Conservation (phyloP, 352 stramenopile species). For the Phytophthora kernoviae region DNA sequence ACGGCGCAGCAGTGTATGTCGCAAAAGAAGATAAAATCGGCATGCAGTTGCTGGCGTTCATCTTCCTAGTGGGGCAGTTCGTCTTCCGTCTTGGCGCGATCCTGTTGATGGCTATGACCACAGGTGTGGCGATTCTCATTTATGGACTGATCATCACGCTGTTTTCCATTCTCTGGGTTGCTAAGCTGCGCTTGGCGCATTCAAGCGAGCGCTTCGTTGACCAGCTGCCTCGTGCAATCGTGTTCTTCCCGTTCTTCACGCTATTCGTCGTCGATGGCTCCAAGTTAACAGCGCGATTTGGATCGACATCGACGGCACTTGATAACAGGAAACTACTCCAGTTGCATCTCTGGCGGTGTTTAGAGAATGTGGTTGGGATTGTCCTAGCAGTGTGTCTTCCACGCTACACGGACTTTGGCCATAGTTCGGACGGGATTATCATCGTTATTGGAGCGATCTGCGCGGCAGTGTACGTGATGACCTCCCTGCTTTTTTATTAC, state of each 20-base stretch:
- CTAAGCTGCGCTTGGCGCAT: constrained; percentile 46
- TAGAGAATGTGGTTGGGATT: constrained; percentile 59
- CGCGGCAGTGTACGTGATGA: constrained; percentile 40
- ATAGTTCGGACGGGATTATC: constrained; percentile 44
- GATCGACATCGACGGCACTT: constrained; percentile 41
- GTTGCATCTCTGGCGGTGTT: constrained; percentile 57
- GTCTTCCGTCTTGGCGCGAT: constrained; percentile 60
- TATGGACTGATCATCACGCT: constrained; percentile 44
- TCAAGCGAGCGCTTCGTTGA: constrained; percentile 29
- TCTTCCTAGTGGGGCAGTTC: constrained; percentile 69
- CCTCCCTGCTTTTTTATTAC: constrained; percentile 33
- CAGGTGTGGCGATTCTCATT: constrained; percentile 38
- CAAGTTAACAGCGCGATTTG: constrained; percentile 36
- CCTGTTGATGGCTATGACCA: constrained; percentile 72
- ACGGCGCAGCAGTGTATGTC: constrained; percentile 47
- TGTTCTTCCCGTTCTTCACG: constrained; percentile 75
- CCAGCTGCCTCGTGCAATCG: constrained; percentile 49
- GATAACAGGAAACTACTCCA: constrained; percentile 37
- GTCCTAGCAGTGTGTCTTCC: constrained; percentile 40
- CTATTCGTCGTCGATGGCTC: constrained; percentile 66
- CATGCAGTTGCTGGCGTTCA: constrained; percentile 37
- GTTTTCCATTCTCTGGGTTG: constrained; percentile 39
- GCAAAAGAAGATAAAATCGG: constrained; percentile 44
- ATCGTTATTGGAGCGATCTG: constrained; percentile 41
- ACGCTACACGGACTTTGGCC: constrained; percentile 70